Conservation (phyloP, 768 basidiomycete species). For the Sporobolomyces pararoseus region DNA sequence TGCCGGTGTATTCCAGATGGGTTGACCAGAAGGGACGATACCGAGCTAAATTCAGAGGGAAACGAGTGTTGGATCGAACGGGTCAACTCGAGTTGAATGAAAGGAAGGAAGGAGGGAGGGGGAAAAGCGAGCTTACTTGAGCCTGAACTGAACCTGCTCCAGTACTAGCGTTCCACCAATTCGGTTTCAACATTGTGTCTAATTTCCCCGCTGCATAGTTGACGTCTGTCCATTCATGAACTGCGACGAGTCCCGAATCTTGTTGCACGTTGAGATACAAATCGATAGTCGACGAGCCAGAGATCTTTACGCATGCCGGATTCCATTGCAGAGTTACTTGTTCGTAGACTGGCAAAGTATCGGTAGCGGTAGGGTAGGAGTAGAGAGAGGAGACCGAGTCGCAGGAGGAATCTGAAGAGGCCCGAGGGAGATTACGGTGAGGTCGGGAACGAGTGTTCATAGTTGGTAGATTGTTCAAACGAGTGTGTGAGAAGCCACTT, state of each 20-base stretch:
- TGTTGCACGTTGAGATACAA: constrained; percentile 32
- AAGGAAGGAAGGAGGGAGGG: too few relatives aligned
- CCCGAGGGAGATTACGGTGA: not conserved
- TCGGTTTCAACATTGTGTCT: constrained; percentile 32
- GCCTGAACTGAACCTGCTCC: constrained; percentile 35
- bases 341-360: constrained; percentile 33
- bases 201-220: constrained; percentile 24
- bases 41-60: constrained; percentile 19
- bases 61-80: not conserved
- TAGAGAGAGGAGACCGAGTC: constrained; percentile 15
- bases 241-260: constrained; percentile 8
- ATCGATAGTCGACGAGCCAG: constrained; percentile 9
- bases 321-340: constrained; percentile 29
- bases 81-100: not conserved
- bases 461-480: not conserved
- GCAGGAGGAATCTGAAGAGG: constrained; percentile 2
- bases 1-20: constrained; percentile 37
- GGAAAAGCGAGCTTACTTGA: constrained; percentile 34
- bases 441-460: not conserved
- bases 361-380: constrained; percentile 11
- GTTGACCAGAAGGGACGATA: constrained; percentile 29
- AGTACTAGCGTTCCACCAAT: constrained; percentile 38
- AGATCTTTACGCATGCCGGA: constrained; percentile 16
- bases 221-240: constrained; percentile 34
- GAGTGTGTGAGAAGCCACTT: not conserved